Evolutionary conservation across 257 asterid species (phyloP), one percentile per base, ranked within the genome.

Genomic region (Salvia rosmarinus): DNA sequence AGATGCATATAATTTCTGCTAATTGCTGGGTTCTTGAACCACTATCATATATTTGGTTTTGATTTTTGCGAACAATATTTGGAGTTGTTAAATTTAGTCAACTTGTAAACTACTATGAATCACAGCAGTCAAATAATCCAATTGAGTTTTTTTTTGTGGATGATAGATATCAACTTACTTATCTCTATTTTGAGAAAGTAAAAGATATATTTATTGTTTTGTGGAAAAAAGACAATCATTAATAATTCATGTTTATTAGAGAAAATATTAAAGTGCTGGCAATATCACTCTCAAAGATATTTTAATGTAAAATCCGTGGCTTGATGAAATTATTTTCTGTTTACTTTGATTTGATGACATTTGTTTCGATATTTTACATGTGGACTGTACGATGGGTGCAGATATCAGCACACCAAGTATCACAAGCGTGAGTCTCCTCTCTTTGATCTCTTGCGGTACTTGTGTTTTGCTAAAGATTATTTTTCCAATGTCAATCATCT

Each of bases 361-460:
- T 23, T 42, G 13, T 43, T 71, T 84, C 64, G 78, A 34, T 65
- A 50, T 82, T 82, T 85, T 85, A 79, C 90, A 83, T 85, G 88
- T 70, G 77, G 23, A 75, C 68, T 57, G 71, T 77, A 55, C 78
- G 30, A 75, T 64, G 75, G 70, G 71, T 56, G 84, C 96, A 95
- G 99, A 81, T 95, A 91, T 85, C 99, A 94, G 75, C 97, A 94
- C 77, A 94, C 99, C 68, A 91, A 91, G 85, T 94, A 91, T 83
- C 97, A 94, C 85, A 91, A 94, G 77, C 99, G 99, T 95, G 85
- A 91, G 99, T 85, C 60, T 81, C 72, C 72, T 51, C 68, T 61
- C 66, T 81, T 56, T 68, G 13, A 19, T 56, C 39, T 56, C 51
- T 34, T 74, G 54, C 39, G 16, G 34, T 49, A 67, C 66, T 42